Evolutionary conservation across 2,329 filamentous ascomycete species (phyloP).

Genomic region (Colletotrichum shisoi): DNA sequence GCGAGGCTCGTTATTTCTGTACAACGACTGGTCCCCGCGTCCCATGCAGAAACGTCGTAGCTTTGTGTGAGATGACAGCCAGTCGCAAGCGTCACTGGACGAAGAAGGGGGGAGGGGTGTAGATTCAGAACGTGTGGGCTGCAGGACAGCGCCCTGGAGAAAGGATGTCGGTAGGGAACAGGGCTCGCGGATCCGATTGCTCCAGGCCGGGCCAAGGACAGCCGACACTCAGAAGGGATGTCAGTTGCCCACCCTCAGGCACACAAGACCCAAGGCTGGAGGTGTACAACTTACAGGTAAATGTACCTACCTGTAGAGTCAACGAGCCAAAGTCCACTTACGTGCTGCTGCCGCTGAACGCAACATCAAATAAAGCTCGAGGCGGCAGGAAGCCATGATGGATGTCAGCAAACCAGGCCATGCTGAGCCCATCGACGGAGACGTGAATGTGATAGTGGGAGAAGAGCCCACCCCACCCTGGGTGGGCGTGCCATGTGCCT

Average conservation of each 20-base stretch:
- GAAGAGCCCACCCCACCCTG: not conserved
- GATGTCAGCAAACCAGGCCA: conserved; percentile 18
- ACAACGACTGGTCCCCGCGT: conserved; percentile 30
- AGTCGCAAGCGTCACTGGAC: conserved; percentile 32
- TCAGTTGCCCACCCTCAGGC: conserved; percentile 32
- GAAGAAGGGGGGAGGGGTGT: conserved; percentile 22
- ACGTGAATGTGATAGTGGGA: conserved; percentile 4
- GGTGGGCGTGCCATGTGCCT: conserved; percentile 9
- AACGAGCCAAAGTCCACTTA: conserved; percentile 21
- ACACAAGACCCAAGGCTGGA: conserved; percentile 26
- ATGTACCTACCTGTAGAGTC: not conserved
- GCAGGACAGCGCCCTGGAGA: conserved; percentile 9
- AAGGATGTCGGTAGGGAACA: conserved; percentile 28
- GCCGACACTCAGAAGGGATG: conserved; percentile 26
- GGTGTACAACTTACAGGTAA: not conserved
- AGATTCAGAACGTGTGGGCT: conserved; percentile 23
- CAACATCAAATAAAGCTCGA: conserved; percentile 17
- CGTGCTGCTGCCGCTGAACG: conserved; percentile 9
- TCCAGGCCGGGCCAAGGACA: conserved; percentile 30
- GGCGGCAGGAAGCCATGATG: conserved; percentile 15
- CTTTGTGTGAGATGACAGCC: conserved; percentile 37
- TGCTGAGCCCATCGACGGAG: not conserved
- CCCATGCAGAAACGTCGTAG: conserved; percentile 24
- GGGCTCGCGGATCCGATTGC: conserved; percentile 19
- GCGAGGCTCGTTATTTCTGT: conserved; percentile 26